phyloP scores from a whole-genome alignment of 2,329 filamentous ascomycete species.

The Cytospora schulzeri region DNA sequence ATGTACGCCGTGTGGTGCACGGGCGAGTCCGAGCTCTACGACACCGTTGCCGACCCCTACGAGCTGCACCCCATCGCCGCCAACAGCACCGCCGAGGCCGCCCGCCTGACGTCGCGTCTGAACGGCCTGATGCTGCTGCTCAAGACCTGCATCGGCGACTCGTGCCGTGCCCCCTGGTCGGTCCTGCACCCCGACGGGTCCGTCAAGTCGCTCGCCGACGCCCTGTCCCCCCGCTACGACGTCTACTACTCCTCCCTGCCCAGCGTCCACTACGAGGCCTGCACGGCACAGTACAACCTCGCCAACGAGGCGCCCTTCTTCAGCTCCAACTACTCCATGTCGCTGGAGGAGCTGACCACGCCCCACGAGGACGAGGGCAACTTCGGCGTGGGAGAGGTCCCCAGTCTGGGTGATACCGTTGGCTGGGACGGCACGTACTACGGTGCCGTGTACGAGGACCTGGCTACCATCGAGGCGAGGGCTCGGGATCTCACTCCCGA shows the following conservation, averaged over 20 bases:
- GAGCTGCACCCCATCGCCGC: constrained; percentile 50
- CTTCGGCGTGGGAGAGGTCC: constrained; percentile 11
- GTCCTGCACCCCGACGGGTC: constrained; percentile 56
- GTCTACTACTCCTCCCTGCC: constrained; percentile 47
- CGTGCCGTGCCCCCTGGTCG: constrained; percentile 60
- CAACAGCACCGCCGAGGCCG: constrained; percentile 38
- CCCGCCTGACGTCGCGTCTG: constrained; percentile 49
- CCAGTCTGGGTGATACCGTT: constrained; percentile 9
- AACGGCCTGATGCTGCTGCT: constrained; percentile 62
- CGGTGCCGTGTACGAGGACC: constrained; percentile 19
- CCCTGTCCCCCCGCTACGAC: constrained; percentile 51
- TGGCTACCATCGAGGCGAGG: constrained; percentile 23
- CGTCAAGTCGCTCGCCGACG: constrained; percentile 54
- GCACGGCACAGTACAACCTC: constrained; percentile 19
- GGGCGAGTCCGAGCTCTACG: constrained; percentile 67
- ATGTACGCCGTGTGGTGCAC: constrained; percentile 72
- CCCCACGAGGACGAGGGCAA: constrained; percentile 25
- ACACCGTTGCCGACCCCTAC: constrained; percentile 57
- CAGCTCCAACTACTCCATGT: constrained; percentile 26
- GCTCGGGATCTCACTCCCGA: constrained; percentile 21
- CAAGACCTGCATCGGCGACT: constrained; percentile 59
- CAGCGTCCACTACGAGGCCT: constrained; percentile 25
- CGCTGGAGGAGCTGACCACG: constrained; percentile 20
- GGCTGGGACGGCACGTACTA: constrained; percentile 24
- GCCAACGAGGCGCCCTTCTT: constrained; percentile 27